These are phyloP conservation scores for Vitis vinifera DNA, from an alignment of 164 flowering plant species.

Conservation along the genomic window DNA sequence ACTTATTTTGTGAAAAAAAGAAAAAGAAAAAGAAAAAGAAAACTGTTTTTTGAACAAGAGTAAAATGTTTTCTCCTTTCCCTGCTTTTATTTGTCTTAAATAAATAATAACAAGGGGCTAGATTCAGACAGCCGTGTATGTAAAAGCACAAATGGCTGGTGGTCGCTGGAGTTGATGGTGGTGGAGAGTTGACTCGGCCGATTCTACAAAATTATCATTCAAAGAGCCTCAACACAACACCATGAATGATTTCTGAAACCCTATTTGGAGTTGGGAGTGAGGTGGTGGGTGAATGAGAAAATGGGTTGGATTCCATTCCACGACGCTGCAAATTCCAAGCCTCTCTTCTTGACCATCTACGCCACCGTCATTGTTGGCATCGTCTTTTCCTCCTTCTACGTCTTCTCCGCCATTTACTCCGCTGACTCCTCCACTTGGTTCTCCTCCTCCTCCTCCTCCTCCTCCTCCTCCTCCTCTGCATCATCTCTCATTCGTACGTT, in stretches of 20 bases:
- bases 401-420: conserved; percentile 69
- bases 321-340: conserved; percentile 55
- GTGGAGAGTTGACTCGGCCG: too few species aligned
- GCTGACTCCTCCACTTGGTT: conserved; percentile 18
- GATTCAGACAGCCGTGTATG: too few species aligned
- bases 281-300: conserved; percentile 4
- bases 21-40: neutral
- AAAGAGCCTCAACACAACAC: too few species aligned
- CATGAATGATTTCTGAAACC: too few species aligned
- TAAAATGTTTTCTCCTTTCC: too few species aligned
- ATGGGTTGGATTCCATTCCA: conserved; percentile 36
- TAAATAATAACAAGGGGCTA: too few species aligned
- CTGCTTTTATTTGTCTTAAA: too few species aligned
- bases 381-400: conserved; percentile 68
- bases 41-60: too few species aligned
- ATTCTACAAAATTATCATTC: too few species aligned
- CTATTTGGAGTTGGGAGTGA: neutral
- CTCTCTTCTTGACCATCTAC: conserved; percentile 79
- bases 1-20: neutral
- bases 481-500: conserved; percentile 12
- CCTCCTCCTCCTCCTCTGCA: conserved; percentile 30
- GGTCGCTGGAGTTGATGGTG: too few species aligned
- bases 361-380: conserved; percentile 69
- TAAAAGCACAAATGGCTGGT: too few species aligned
- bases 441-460: conserved; percentile 15